phyloP scores from a whole-genome alignment of 352 stramenopile species.

The Phytophthora uliginosa region DNA sequence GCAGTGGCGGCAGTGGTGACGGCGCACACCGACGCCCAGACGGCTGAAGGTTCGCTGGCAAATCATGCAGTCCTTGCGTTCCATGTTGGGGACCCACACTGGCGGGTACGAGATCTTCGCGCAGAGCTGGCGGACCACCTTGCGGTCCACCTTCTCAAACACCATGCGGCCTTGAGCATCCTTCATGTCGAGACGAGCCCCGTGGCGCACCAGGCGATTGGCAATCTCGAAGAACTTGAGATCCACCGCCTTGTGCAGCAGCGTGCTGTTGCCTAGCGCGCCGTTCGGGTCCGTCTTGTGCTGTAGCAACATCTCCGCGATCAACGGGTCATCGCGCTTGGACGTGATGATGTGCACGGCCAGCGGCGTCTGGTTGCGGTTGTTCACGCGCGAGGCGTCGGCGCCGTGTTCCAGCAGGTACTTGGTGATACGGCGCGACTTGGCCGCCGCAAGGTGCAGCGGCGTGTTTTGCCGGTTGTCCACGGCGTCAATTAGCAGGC shows the following conservation, averaged over 20 bases:
- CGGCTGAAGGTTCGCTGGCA: constrained; percentile 79
- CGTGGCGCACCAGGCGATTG: constrained; percentile 79
- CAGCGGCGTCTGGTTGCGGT: constrained; percentile 78
- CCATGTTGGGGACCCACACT: constrained; percentile 84
- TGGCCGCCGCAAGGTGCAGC: constrained; percentile 81
- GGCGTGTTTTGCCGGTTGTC: constrained; percentile 85
- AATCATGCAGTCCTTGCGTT: constrained; percentile 84
- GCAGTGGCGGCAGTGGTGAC: constrained; percentile 90
- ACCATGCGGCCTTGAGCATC: constrained; percentile 83
- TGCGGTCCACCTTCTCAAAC: constrained; percentile 87
- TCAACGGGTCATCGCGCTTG: constrained; percentile 79
- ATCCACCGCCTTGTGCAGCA: constrained; percentile 84
- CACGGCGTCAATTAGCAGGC: constrained; percentile 72
- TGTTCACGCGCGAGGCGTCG: constrained; percentile 68
- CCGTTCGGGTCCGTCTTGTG: constrained; percentile 83
- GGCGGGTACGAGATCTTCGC: constrained; percentile 82
- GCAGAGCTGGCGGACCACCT: constrained; percentile 77
- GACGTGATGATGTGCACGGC: constrained; percentile 84
- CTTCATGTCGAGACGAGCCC: constrained; percentile 81
- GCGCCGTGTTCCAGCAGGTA: constrained; percentile 82
- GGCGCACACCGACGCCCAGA: constrained; percentile 70
- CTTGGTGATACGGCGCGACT: constrained; percentile 88
- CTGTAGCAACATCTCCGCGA: constrained; percentile 84
- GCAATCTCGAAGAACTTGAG: constrained; percentile 79
- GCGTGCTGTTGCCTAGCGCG: constrained; percentile 65